Evolutionary conservation across 2,329 filamentous ascomycete genomes (phyloP).

Genomic region (Venturia carpophila): DNA sequence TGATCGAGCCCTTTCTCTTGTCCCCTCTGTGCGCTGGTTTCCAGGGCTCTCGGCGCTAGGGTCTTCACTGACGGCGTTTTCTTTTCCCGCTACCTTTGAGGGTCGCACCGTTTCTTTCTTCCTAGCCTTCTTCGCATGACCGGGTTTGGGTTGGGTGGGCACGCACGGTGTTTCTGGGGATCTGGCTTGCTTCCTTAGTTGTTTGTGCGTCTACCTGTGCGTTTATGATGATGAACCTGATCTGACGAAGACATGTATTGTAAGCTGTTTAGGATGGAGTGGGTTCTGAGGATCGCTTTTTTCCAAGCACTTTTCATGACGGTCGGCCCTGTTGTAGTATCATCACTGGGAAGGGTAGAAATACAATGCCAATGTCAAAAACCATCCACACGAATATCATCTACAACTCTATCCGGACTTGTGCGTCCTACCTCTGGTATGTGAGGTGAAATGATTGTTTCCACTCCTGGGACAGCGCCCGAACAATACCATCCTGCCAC

Average conservation of each 20-base stretch:
- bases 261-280: constrained; percentile 6
- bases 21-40: neutral
- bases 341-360: neutral
- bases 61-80: neutral
- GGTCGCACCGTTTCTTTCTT: neutral
- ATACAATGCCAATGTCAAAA: neutral
- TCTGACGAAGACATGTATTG: constrained; percentile 12
- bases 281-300: neutral
- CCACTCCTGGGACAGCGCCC: no score
- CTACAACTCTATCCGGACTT: no score
- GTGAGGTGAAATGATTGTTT: no score
- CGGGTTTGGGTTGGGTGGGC: neutral
- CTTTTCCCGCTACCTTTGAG: neutral
- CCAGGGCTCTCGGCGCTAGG: neutral
- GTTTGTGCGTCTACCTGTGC: neutral
- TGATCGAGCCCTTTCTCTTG: neutral
- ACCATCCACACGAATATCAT: neutral
- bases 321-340: neutral
- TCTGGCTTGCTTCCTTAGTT: neutral
- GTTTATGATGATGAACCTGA: neutral
- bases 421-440: no score
- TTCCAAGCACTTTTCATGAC: neutral
- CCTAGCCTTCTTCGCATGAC: neutral
- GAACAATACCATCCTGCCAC: no score
- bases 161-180: neutral